Evolutionary conservation across 2,329 filamentous ascomycete genomes (phyloP).

Genomic region (Pestalotiopsis fici): DNA sequence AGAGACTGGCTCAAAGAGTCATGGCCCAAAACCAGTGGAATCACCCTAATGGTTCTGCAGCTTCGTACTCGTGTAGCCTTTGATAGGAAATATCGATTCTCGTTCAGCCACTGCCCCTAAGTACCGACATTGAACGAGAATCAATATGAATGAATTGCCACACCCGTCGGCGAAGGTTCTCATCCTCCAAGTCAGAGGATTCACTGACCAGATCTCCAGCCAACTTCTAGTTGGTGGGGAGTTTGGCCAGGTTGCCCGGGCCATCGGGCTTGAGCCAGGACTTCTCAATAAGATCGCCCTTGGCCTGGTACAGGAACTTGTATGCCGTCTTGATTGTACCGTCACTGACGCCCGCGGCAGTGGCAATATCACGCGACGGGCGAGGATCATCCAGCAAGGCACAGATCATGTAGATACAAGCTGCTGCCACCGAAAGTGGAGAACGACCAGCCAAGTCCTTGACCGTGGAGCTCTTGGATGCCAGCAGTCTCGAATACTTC

Average conservation of each 20-base stretch:
- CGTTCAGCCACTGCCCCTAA: background rate
- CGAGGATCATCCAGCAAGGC: constrained; percentile 80
- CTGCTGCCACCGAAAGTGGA: constrained; percentile 88
- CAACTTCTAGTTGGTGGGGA: constrained; percentile 58
- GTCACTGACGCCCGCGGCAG: constrained; percentile 87
- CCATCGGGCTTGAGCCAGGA: constrained; percentile 71
- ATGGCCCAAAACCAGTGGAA: constrained; percentile 5
- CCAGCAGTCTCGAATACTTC: constrained; percentile 78
- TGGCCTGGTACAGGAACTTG: constrained; percentile 78
- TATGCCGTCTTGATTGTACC: constrained; percentile 97
- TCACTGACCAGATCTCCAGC: background rate
- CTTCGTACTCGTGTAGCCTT: background rate
- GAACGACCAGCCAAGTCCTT: constrained; percentile 89
- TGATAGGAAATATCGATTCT: background rate
- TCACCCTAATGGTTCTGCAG: constrained; percentile 8
- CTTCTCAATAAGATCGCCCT: constrained; percentile 72
- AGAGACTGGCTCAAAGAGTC: background rate
- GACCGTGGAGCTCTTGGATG: constrained; percentile 73
- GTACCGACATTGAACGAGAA: background rate
- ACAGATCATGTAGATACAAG: constrained; percentile 95
- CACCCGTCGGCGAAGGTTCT: background rate
- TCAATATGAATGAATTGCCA: background rate
- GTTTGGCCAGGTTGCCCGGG: constrained; percentile 68
- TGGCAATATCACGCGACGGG: constrained; percentile 82
- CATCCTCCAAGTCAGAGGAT: background rate